Conservation (phyloP, 1,284 basidiomycete genomes). For the Tausonia pullulans region DNA sequence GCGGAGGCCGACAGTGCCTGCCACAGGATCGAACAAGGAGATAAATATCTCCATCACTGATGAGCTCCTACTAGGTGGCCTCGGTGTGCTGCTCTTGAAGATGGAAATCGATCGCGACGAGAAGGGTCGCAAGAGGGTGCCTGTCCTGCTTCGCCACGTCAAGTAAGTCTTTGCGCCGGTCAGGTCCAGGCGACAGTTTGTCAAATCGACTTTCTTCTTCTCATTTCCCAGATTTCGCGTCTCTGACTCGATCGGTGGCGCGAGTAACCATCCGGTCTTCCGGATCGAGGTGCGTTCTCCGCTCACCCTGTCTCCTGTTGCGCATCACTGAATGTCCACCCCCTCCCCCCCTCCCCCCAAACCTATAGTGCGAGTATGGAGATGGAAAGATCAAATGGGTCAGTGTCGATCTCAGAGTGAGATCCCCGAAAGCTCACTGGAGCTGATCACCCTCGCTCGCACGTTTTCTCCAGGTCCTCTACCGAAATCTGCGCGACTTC, state of each 20-base stretch:
- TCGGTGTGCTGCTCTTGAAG: constrained; percentile 70
- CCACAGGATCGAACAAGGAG: background rate
- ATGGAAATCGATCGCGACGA: constrained; percentile 91
- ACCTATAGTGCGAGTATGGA: constrained; percentile 70
- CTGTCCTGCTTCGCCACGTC: constrained; percentile 74
- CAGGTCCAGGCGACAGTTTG: background rate
- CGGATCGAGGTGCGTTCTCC: constrained; percentile 53
- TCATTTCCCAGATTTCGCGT: constrained; percentile 12
- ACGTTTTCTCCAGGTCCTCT: constrained; percentile 51
- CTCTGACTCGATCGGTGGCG: constrained; percentile 65
- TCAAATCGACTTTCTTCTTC: background rate
- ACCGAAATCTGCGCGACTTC: constrained; percentile 89
- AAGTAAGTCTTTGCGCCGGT: constrained; percentile 29
- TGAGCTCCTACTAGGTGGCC: constrained; percentile 68
- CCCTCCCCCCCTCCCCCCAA: constrained; percentile 16
- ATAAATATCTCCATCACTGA: constrained; percentile 45
- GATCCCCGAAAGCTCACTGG: no score
- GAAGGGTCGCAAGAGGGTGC: constrained; percentile 67
- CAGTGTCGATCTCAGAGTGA: constrained; percentile 14
- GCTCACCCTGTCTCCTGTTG: background rate
- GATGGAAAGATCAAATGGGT: constrained; percentile 87
- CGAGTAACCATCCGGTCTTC: constrained; percentile 65
- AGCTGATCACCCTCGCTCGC: background rate
- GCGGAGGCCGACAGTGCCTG: background rate
- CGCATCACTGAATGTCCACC: background rate